Conservation (phyloP, 2,329 filamentous ascomycete species). For the Penicillium palitans region DNA sequence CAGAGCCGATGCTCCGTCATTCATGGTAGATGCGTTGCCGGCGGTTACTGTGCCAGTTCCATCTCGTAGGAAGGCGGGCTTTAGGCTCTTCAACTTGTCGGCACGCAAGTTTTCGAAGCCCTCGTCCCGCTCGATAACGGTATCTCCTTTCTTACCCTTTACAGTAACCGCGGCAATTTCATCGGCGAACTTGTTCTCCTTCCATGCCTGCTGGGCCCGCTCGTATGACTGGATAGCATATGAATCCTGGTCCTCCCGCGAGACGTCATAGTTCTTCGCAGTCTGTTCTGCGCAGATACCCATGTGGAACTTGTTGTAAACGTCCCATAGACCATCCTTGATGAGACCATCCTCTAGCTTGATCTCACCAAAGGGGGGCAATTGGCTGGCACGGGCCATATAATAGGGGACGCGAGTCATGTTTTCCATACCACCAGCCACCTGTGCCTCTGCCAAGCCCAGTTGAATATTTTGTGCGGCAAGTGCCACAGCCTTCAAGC, state of each 20-base stretch:
- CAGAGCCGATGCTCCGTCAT: slow-evolving; percentile 88
- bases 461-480: slow-evolving; percentile 95
- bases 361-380: slow-evolving; percentile 83
- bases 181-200: slow-evolving; percentile 75
- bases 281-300: slow-evolving; percentile 95
- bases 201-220: slow-evolving; percentile 88
- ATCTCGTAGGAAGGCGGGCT: slow-evolving; percentile 85
- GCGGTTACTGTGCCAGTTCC: slow-evolving; percentile 90
- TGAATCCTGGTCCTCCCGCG: slow-evolving; percentile 82
- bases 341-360: slow-evolving; percentile 89
- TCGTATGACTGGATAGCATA: slow-evolving; percentile 89
- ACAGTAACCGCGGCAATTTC: slow-evolving; percentile 89
- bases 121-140: slow-evolving; percentile 77
- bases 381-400: slow-evolving; percentile 73
- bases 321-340: slow-evolving; percentile 92
- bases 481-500: slow-evolving; percentile 85
- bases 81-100: slow-evolving; percentile 81
- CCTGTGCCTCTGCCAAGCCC: slow-evolving; percentile 80
- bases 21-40: slow-evolving; percentile 90
- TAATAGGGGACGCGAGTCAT: slow-evolving; percentile 96
- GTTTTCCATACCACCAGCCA: slow-evolving; percentile 97
- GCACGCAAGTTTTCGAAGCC: slow-evolving; percentile 83
- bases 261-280: slow-evolving; percentile 80
- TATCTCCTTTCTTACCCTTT: slow-evolving; percentile 79
- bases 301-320: slow-evolving; percentile 98